phyloP scores from a whole-genome alignment of 2,329 filamentous ascomycete species.

The Cryphonectria parasitica region DNA sequence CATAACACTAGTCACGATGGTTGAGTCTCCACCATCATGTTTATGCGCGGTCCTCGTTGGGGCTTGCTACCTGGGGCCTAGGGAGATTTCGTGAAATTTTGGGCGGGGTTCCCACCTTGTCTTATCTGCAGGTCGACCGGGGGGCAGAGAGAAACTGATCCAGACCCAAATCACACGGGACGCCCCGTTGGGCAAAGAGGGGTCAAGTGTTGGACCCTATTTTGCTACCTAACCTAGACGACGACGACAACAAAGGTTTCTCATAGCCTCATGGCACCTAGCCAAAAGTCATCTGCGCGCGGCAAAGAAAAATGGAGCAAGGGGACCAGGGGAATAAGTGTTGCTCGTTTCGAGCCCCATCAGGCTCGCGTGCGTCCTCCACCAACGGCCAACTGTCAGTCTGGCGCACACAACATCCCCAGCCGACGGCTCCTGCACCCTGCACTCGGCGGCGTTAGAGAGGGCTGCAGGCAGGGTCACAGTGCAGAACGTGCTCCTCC shows the following conservation, averaged over 20 bases:
- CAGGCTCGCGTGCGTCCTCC: neutral
- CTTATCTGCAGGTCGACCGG: neutral
- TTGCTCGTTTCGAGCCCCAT: neutral
- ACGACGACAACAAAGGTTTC: neutral
- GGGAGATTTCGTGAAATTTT: neutral
- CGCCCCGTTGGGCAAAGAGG: conserved; percentile 2
- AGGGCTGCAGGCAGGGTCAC: conserved; percentile 3
- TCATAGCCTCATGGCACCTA: neutral
- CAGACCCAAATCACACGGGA: conserved; percentile 1
- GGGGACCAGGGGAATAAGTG: neutral
- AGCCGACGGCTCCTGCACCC: conserved; percentile 3
- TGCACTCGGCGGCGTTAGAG: conserved; percentile 1
- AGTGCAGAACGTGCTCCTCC: neutral
- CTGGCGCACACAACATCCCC: neutral
- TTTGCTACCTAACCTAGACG: neutral
- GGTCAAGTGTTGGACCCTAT: neutral
- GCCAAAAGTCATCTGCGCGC: neutral
- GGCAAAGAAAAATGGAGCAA: neutral
- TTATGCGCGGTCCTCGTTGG: neutral
- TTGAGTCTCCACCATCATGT: neutral
- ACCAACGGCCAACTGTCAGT: neutral
- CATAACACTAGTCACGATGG: neutral
- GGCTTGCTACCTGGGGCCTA: neutral
- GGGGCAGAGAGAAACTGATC: neutral
- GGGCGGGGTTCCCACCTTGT: neutral